phyloP scores from a whole-genome alignment of 441 rosid species.

The Arabidopsis lyrata region DNA sequence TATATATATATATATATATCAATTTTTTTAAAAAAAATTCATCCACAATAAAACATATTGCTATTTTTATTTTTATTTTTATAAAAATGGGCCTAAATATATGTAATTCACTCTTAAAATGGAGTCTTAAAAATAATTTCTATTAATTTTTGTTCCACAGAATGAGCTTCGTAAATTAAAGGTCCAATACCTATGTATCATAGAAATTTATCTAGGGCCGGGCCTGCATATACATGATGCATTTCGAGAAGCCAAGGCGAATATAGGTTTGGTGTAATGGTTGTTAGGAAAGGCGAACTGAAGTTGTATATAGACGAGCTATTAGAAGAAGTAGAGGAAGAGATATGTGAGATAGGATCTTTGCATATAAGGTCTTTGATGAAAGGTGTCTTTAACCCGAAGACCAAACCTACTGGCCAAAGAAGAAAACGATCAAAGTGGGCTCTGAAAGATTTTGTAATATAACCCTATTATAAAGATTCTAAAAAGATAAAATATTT shows the following conservation, averaged over 20 bases:
- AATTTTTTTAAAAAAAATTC: too few relatives aligned
- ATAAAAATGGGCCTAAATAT: too few relatives aligned
- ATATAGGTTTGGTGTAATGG: constrained; percentile 76
- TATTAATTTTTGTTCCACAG: too few relatives aligned
- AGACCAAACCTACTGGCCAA: constrained; percentile 35
- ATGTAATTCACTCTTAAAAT: too few relatives aligned
- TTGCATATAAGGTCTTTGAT: constrained; percentile 76
- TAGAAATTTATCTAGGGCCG: too few relatives aligned
- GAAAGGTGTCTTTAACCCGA: constrained; percentile 67
- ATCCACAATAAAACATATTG: too few relatives aligned
- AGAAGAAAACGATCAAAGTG: constrained; percentile 31
- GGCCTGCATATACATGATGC: constrained; percentile 48
- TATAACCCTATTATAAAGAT: neutral
- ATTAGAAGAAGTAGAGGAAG: constrained; percentile 85
- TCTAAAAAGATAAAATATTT: neutral
- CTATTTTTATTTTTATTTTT: too few relatives aligned
- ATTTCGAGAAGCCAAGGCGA: constrained; percentile 84
- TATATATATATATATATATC: too few relatives aligned
- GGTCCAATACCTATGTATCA: too few relatives aligned
- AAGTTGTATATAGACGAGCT: constrained; percentile 78
- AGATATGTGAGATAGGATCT: constrained; percentile 77
- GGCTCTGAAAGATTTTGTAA: neutral
- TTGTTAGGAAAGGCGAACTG: constrained; percentile 77
- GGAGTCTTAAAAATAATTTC: too few relatives aligned
- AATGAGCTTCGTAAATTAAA: too few relatives aligned